Evolutionary conservation across 2,329 filamentous ascomycete species (phyloP).

Genomic region (Parasarocladium wereldwijsianum): DNA sequence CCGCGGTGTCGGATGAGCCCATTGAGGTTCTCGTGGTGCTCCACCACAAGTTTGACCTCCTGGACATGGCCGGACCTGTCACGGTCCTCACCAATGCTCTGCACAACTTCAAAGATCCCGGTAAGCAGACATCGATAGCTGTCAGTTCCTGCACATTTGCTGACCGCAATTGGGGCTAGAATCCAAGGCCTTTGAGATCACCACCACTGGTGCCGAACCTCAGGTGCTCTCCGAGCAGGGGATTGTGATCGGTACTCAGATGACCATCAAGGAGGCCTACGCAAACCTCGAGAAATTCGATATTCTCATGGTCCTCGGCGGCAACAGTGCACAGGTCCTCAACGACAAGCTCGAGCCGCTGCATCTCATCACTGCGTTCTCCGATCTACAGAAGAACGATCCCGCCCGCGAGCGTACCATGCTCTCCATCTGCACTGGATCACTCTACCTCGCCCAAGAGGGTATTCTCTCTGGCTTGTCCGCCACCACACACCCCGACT

Average conservation of each 20-base stretch:
- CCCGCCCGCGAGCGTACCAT: constrained; percentile 68
- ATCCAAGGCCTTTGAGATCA: constrained; percentile 43
- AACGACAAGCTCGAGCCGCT: constrained; percentile 56
- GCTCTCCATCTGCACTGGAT: constrained; percentile 66
- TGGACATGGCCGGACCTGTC: constrained; percentile 42
- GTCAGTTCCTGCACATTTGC: neutral
- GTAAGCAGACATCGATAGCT: constrained; percentile 21
- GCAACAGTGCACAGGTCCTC: constrained; percentile 47
- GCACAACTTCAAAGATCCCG: constrained; percentile 36
- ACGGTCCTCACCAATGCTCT: constrained; percentile 35
- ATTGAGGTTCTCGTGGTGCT: constrained; percentile 46
- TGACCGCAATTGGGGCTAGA: constrained; percentile 17
- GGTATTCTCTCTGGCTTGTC: constrained; percentile 67
- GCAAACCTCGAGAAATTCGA: constrained; percentile 63
- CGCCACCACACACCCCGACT: constrained; percentile 72
- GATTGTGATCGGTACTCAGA: constrained; percentile 56
- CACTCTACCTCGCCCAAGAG: constrained; percentile 60
- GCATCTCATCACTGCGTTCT: constrained; percentile 58
- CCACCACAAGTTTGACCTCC: constrained; percentile 42
- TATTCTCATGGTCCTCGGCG: constrained; percentile 64
- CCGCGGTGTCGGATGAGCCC: constrained; percentile 43
- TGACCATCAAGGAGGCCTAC: constrained; percentile 66
- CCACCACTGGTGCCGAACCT: constrained; percentile 36
- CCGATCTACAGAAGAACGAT: constrained; percentile 67
- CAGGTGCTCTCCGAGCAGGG: constrained; percentile 47